Evolutionary conservation across 371 early-diverging fungal species (phyloP), one percentile per base, ranked within the genome.

Genomic region (Syncephalastrum monosporum): DNA sequence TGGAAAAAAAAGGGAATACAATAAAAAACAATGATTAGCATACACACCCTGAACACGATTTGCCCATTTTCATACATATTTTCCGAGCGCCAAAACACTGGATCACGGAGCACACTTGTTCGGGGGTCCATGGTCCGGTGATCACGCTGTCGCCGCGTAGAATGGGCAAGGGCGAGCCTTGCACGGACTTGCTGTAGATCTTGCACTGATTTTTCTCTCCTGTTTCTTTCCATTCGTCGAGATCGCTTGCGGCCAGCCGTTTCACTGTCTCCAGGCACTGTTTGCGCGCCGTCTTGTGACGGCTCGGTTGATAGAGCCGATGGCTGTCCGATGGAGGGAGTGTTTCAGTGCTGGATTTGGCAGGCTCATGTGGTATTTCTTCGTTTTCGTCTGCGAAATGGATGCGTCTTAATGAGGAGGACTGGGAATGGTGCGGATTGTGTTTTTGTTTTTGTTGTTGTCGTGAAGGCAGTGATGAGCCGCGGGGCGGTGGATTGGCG

Each of bases 21-120:
- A 53, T 24, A 57, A 14, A 49, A 8, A 24, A 17, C 5, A 29
- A 25, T 13, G 21, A 23, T 42, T 29, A 54, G 41, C n/a, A n/a
- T n/a, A 10, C 16, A 3, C 29, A 29, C 7, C 29, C 29, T 29
- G 29, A 29, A 29, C 29, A 29, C 6, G 29, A 7, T 29, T 29
- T 29, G 29, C 29, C 29, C 29, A 29, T 29, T 6, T 29, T 21
- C 64, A 63, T 67, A 73, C 77, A 78, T 57, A 63, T 56, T 47
- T 66, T 67, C 8, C 79, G 57, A 0, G 79, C 68, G 25, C 76
- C 79, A 67, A 79, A 79, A 50, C 72, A 65, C 46, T 79, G 79
- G 42, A 79, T 67, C 1, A 71, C 76, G 8, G 79, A 75, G 43
- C 79, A 79, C 0, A 79, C 61, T 47, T 85, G 83, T 46, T 82